Evolutionary conservation across 1,284 basidiomycete genomes (phyloP), one percentile per base, ranked within the genome.

Genomic region (Hypsizygus ulmarius): DNA sequence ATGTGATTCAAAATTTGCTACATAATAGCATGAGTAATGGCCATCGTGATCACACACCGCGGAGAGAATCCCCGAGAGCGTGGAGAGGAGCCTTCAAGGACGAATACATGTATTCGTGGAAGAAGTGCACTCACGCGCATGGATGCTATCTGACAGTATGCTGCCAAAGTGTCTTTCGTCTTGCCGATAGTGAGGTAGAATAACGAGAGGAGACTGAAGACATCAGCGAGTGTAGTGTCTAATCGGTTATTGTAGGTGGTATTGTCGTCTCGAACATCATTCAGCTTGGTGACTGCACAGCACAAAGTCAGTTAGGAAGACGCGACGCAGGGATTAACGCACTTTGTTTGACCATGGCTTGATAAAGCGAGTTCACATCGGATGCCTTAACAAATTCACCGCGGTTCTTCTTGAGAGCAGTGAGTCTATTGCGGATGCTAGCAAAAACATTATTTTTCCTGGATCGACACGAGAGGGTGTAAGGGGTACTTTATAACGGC

Each of bases 171-270:
- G 69, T 97, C 94, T 55, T 86, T 82, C 42, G 90, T 93, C 74
- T 93, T 94, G 39, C 94, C 94, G 57, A 97, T 92, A 29, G 92
- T 93, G 56, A 95, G 81, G 72, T 92, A 96, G 75, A 93, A 93
- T 47, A 94, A 76, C n/a, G 90, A 92, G 39, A 94, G 78, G 30
- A 96, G 76, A 62, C 85, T 88, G 72, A 97, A 97, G 39, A 96
- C 92, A 69, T 97, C 94, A 27, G 91, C 87, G 42, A 97, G 81
- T 11, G 92, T 90, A 4, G 92, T 93, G 68, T 97, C 94, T 46
- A 97, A 76, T 43, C 94, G 78, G 67, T 97, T 97, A 63, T 88
- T 91, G 64, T 85, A 84, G 11, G 81, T 75, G 4, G 81, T 78
- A 54, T 75, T 78, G 55, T 87, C 82, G 61, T 97, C 91, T 49